A percentile compares a stretch with the other conserved stretches of the same genome.
These are phyloP conservation scores for Crithidia brevicula DNA, from an alignment of 208 protist genomes.

Conservation along the genomic window DNA sequence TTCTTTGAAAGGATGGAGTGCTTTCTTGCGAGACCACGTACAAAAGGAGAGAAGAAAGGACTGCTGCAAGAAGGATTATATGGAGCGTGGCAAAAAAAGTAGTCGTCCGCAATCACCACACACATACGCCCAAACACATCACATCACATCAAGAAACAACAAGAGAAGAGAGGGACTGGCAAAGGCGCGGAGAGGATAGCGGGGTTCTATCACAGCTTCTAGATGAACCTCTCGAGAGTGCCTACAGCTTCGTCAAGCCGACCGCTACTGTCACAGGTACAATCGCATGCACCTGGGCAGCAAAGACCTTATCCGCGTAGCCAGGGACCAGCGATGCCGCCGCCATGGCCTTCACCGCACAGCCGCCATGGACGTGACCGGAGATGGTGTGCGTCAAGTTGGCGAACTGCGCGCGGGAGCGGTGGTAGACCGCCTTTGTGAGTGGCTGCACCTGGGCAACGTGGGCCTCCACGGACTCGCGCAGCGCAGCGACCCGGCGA, in stretches of 20 bases:
- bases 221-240: background rate
- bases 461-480: constrained; percentile 37
- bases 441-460: constrained; percentile 34
- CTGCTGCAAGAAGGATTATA: no score
- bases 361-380: constrained; percentile 28
- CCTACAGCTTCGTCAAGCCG: constrained; percentile 55
- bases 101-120: no score
- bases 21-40: no score
- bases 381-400: constrained; percentile 57
- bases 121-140: no score
- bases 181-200: no score
- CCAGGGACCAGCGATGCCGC: constrained; percentile 19
- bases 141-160: no score
- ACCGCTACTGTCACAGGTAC: constrained; percentile 43
- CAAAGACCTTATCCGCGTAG: constrained; percentile 43
- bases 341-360: constrained; percentile 41
- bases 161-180: no score
- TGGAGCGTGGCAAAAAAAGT: no score
- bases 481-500: constrained; percentile 40
- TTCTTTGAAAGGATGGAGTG: no score
- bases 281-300: constrained; percentile 47
- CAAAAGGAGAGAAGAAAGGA: no score
- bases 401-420: constrained; percentile 52
- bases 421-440: constrained; percentile 53
- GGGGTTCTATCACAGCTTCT: no score